Base-by-base conservation (phyloP, 140 eudicot species). In the Oenanthe javanica region DNA sequence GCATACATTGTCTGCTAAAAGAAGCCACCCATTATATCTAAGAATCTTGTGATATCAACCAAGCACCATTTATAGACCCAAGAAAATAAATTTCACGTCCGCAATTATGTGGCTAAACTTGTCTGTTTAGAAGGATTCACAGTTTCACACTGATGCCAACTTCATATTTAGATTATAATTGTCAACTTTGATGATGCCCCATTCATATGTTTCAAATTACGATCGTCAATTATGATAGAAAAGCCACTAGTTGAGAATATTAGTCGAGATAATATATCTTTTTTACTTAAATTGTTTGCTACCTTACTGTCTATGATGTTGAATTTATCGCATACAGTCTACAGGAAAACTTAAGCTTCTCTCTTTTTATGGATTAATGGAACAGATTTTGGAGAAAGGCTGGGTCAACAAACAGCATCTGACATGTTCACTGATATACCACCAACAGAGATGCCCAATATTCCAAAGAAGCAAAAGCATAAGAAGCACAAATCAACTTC, bases 381-480 rank as follows among this genome's bases (percentile, higher is more conserved):
- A 80, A 81, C 84, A 87, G 90, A 87, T 76, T 82, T 69, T 49
- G 84, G 76, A 46, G 85, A 84, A 48, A 75, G 80, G 38, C 48
- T 70, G 70, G 54, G 73, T 6, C 82, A 66, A 16, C 86, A 79
- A 66, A 54, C 80, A 49, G 81, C 82, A 76, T 73, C 84, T 7
- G 84, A 81, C 19, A 81, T 81, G 82, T 72, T 16, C 23, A 79
- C n/a, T 6, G 87, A 81, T 81, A 27, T 54, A 31, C 77, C 87
- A 61, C 54, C 84, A 2, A 31, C 88, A 57, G 84, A 81, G 52
- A 63, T 72, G 75, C 81, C 89, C 16, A 76, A 42, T 55, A 50
- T 74, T 45, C 83, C 83, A 49, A 87, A 87, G 87, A 87, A 87
- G 81, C 84, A 79, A 5, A 87, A 76, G 70, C 75, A 87, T 79